Percentiles rank a stretch among this genome's conserved stretches.
Conservation (phyloP, 2,329 filamentous ascomycete genomes). For the Verruconis gallopava region DNA sequence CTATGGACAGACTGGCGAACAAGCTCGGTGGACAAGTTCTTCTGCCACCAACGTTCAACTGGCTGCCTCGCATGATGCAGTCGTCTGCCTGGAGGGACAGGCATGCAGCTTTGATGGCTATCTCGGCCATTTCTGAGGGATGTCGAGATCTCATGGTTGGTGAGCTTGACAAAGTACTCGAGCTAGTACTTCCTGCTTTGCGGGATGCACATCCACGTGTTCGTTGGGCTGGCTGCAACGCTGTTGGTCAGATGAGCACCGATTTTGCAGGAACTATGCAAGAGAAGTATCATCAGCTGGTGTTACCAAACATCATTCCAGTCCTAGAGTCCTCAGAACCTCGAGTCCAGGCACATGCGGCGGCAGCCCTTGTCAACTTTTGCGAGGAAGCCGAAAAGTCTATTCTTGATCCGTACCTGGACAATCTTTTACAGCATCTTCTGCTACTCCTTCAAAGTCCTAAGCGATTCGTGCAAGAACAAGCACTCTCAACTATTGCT, state of each 20-base stretch:
- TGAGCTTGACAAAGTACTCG: constrained; percentile 85
- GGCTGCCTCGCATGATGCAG: constrained; percentile 95
- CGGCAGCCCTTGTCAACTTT: constrained; percentile 96
- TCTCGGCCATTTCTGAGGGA: constrained; percentile 95
- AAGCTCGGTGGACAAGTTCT: constrained; percentile 93
- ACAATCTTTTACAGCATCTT: constrained; percentile 70
- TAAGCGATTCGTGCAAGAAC: constrained; percentile 94
- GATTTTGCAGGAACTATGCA: constrained; percentile 98
- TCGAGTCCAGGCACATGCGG: constrained; percentile 90
- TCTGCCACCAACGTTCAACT: constrained; percentile 84
- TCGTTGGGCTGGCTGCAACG: constrained; percentile 94
- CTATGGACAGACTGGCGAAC: constrained; percentile 94
- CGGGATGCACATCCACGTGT: constrained; percentile 86
- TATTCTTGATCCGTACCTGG: constrained; percentile 84
- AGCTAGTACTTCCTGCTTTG: constrained; percentile 84
- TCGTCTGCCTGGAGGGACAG: constrained; percentile 90
- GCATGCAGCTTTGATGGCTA: constrained; percentile 95
- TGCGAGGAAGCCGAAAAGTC: constrained; percentile 95
- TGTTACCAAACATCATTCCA: constrained; percentile 83
- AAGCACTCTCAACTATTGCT: constrained; percentile 92
- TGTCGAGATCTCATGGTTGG: constrained; percentile 92
- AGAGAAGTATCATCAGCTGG: constrained; percentile 77
- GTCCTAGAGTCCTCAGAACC: constrained; percentile 83
- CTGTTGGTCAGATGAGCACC: constrained; percentile 98
- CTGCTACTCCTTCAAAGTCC: constrained; percentile 80